These are phyloP conservation scores for Kazachstania viticola DNA, from an alignment of 805 yeast genomes.

Conservation along the genomic window DNA sequence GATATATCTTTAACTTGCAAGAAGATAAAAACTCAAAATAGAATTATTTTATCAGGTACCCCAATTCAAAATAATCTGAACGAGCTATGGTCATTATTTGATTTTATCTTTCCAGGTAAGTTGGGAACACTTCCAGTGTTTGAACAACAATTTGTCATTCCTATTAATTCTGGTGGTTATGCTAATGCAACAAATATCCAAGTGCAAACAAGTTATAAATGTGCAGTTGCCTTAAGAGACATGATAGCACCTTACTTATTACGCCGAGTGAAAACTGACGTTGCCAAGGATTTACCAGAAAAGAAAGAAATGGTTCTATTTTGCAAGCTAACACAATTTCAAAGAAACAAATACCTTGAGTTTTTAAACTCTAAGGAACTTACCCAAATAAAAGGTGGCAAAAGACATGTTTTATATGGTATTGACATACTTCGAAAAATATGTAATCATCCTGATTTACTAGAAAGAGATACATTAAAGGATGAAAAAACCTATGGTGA, in stretches of 20 bases:
- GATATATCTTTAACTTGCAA: slow-evolving; percentile 80
- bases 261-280: slow-evolving; percentile 83
- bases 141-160: slow-evolving; percentile 82
- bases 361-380: slow-evolving; percentile 72
- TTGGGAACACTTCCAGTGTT: slow-evolving; percentile 92
- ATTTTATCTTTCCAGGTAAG: slow-evolving; percentile 89
- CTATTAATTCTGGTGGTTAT: slow-evolving; percentile 95
- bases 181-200: slow-evolving; percentile 94
- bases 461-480: slow-evolving; percentile 32
- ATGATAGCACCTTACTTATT: slow-evolving; percentile 81
- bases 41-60: slow-evolving; percentile 87
- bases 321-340: slow-evolving; percentile 71
- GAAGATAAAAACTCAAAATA: slow-evolving; percentile 68
- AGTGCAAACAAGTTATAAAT: slow-evolving; percentile 91
- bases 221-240: slow-evolving; percentile 85
- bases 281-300: slow-evolving; percentile 87
- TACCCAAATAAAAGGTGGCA: slow-evolving; percentile 58
- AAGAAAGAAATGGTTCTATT: slow-evolving; percentile 91
- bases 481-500: slow-evolving; percentile 36
- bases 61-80: slow-evolving; percentile 90
- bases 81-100: slow-evolving; percentile 92
- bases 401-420: slow-evolving; percentile 73
- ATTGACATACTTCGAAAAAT: slow-evolving; percentile 84
- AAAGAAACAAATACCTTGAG: slow-evolving; percentile 59
- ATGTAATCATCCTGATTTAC: slow-evolving; percentile 92